A percentile compares a stretch with the other conserved stretches of the same genome.
Conservation (phyloP, 2,329 filamentous ascomycete genomes). For the Fusarium armeniacum region DNA sequence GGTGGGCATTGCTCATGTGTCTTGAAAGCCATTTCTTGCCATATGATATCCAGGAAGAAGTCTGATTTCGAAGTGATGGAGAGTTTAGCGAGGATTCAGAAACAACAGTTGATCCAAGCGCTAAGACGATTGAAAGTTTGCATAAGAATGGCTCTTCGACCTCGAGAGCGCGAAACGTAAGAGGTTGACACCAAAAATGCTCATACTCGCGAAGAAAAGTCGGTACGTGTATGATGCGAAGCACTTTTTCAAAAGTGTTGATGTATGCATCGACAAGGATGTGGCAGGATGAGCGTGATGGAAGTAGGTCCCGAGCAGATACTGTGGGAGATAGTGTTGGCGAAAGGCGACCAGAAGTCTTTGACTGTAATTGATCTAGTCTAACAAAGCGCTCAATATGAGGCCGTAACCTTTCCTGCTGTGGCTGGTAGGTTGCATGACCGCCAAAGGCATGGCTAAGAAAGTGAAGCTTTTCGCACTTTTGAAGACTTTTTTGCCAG, state of each 20-base stretch:
- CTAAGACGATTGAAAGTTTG: not conserved
- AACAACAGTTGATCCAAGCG: not conserved
- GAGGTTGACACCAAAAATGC: slow-evolving; percentile 1
- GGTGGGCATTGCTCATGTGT: not conserved
- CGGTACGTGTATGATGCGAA: not conserved
- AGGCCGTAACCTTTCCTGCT: not conserved
- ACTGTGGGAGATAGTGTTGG: not conserved
- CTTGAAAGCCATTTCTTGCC: not conserved
- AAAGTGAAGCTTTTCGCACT: not conserved
- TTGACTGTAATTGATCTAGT: not conserved
- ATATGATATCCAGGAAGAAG: not conserved
- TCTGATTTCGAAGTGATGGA: not conserved
- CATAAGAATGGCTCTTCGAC: not conserved
- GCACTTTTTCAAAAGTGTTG: slow-evolving; percentile 1
- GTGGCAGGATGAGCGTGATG: not conserved
- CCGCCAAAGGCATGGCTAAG: not conserved
- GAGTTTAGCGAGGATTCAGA: not conserved
- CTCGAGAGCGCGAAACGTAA: not conserved
- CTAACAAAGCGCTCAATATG: not conserved
- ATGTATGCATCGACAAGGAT: slow-evolving; percentile 5
- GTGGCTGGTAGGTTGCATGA: not conserved
- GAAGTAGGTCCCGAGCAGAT: not conserved
- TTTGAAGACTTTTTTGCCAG: not conserved
- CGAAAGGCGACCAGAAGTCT: not conserved
- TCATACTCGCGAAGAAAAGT: not conserved